These are phyloP conservation scores for Verticillium longisporum DNA, from an alignment of 2,329 filamentous ascomycete species.

Conservation along the genomic window DNA sequence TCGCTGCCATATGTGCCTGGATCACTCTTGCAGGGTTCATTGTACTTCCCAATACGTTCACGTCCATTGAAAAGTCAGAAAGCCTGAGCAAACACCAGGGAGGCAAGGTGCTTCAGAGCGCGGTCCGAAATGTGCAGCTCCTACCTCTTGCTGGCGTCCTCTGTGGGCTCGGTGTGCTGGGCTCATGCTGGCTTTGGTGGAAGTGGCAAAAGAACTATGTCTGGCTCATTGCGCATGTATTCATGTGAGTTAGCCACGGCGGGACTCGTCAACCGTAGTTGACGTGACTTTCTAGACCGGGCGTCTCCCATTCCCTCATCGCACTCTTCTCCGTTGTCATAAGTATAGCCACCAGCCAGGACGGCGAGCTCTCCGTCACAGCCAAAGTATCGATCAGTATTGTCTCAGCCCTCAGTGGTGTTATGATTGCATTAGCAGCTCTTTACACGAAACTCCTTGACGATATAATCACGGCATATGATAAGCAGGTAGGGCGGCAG, in stretches of 20 bases:
- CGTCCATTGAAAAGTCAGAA: neutral
- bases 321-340: neutral
- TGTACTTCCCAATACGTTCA: neutral
- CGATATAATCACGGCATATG: neutral
- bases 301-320: neutral
- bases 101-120: neutral
- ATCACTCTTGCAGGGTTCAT: neutral
- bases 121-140: neutral
- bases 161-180: neutral
- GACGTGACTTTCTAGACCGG: neutral
- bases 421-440: neutral
- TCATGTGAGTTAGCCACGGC: neutral
- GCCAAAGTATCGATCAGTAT: neutral
- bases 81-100: neutral
- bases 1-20: neutral
- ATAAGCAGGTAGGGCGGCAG: neutral
- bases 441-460: neutral
- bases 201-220: neutral
- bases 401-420: neutral
- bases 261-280: neutral
- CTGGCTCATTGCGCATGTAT: neutral
- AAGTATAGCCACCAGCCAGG: neutral
- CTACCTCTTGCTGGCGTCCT: neutral
- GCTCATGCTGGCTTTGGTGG: neutral
- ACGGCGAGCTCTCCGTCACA: neutral